Conservation (phyloP, 2,329 filamentous ascomycete species). For the Paraphaeosphaeria sporulosa region DNA sequence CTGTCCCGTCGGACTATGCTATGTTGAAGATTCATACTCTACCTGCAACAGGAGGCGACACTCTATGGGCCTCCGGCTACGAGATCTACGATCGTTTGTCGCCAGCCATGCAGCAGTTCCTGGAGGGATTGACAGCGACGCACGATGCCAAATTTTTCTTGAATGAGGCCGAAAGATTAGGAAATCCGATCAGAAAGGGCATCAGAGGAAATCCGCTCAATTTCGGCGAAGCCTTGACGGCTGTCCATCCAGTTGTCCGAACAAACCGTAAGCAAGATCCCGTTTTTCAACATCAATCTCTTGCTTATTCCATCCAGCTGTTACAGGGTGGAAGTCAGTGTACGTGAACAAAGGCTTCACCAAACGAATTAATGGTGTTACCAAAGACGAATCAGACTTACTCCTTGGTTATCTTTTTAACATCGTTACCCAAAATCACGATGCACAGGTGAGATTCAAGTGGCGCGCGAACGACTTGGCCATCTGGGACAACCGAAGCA, state of each 20-base stretch:
- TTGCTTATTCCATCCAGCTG: constrained; percentile 42
- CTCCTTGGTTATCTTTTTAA: constrained; percentile 54
- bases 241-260: constrained; percentile 66
- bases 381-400: constrained; percentile 54
- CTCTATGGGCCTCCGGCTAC: constrained; percentile 49
- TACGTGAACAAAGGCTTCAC: constrained; percentile 45
- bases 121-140: constrained; percentile 57
- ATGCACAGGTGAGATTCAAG: constrained; percentile 60
- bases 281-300: not conserved
- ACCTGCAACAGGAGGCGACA: constrained; percentile 45
- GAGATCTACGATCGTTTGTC: constrained; percentile 61
- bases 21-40: constrained; percentile 45
- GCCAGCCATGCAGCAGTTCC: constrained; percentile 56
- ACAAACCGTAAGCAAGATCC: constrained; percentile 58
- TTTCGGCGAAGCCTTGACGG: constrained; percentile 58
- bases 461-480: constrained; percentile 53
- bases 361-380: constrained; percentile 56
- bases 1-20: constrained; percentile 52
- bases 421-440: constrained; percentile 58
- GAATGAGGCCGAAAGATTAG: constrained; percentile 35
- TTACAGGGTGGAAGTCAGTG: constrained; percentile 67
- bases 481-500: constrained; percentile 72
- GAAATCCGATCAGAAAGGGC: constrained; percentile 37
- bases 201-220: constrained; percentile 62
- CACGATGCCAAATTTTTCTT: constrained; percentile 48